Evolutionary conservation across 768 basidiomycete species (phyloP), one percentile per base, ranked within the genome.

Genomic region (Macrocybe gigantea): DNA sequence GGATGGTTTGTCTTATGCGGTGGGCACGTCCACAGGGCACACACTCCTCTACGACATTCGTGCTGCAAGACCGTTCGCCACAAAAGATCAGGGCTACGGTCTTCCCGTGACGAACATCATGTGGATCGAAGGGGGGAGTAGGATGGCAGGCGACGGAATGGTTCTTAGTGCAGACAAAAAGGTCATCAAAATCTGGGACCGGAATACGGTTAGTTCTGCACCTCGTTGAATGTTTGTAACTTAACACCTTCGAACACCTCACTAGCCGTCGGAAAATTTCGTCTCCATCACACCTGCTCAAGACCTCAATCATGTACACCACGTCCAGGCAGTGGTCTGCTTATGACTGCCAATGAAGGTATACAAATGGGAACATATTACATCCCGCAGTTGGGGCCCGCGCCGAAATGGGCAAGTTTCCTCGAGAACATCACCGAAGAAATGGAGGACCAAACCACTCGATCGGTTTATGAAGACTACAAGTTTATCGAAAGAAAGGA

Each of bases 401-500:
- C 96, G 7, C 95, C 96, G 5, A 81, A 83, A 55, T 99, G 96
- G 96, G 92, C 91, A 33, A 85, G 85, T 60, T 99, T 99, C 83
- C 81, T 99, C 49, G 96, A 99, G 68, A 92, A 93, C 58, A 88
- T 99, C 61, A 98, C 96, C 0, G 96, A 99, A 65, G 96, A 99
- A 62, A 85, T 98, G 85, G 95, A 98, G 60, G 92, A 92, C 61
- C 85, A 88, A 59, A 83, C 78, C 7, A 76, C 74, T 33, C 83
- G 80, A 47, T 83, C 78, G 29, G 79, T 88, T 5, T 99, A 98
- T 64, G 87, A 94, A 63, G 96, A 98, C 69, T 98, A 84, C 81
- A 99, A 99, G 67, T 99, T 98, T 60, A 78, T 99, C 47, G 92
- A 93, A 65, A 76, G 87, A 53, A 74, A 69, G 49, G 96, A 98